Evolutionary conservation across 2,329 filamentous ascomycete genomes (phyloP), one percentile per base, ranked within the genome.

Genomic region (Phialemoniopsis sp.): DNA sequence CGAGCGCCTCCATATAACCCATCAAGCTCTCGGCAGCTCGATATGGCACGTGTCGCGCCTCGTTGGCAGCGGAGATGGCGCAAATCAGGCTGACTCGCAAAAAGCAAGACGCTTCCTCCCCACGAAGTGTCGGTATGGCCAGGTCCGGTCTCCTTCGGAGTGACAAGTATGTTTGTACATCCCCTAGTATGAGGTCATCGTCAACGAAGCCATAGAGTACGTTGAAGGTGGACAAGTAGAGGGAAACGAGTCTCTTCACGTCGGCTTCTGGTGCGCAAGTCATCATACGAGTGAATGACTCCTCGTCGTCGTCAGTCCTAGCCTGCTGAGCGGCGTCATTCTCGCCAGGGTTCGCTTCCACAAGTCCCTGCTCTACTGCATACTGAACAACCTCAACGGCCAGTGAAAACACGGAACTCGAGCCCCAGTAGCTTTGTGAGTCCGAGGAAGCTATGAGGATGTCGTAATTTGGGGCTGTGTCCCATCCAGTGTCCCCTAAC

Each of bases 51-150:
- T 58, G 52, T 29, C 54, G 41, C 9, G 53, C 49, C 26, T 48
- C 49, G 29, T 52, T 57, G 8, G 54, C 54, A 12, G 51, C 49
- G 4, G 54, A 49, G 32, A 57, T 54, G 17, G 56, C 55, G 35
- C 55, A 59, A 30, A 59, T 57, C 54, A 59, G 56, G 36, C 45
- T 47, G n/a, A 56, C 44, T 17, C 55, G 53, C 35, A 59, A 59
- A 44, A 55, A 59, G 18, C 52, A 48, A 40, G 57, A 47, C 1
- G 55, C 52, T 30, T 57, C 52, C 26, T 48, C 44, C 7, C 50
- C 51, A n/a, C n/a, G n/a, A n/a, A n/a, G 6, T 46, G 46, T 4
- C 49, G 46, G 15, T 34, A 17, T 4, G 17, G 28, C 29, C 13
- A 13, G 29, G 8, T 18, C 32, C 9, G 18, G 34, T 21, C 38